phyloP scores from a whole-genome alignment of 2,329 filamentous ascomycete species.

The Colletotrichum endophyticum region DNA sequence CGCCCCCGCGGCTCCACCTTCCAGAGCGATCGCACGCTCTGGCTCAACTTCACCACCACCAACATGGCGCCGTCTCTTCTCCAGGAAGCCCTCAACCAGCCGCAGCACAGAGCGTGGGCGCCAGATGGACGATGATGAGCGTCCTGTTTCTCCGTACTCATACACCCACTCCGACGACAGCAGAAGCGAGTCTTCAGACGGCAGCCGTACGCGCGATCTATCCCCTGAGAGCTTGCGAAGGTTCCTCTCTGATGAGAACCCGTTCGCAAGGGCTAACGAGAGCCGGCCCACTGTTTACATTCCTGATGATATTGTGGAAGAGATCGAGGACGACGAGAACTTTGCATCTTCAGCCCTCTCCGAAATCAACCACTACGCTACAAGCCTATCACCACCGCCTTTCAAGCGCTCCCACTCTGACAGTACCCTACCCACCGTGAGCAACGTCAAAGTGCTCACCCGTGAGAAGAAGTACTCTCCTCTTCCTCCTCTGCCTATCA shows the following conservation, averaged over 20 bases:
- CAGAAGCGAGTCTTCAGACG: constrained; percentile 42
- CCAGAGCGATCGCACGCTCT: constrained; percentile 31
- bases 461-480: constrained; percentile 23
- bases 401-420: constrained; percentile 44
- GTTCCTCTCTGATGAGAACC: constrained; percentile 54
- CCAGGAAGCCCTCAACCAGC: constrained; percentile 39
- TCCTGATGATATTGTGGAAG: constrained; percentile 39
- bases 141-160: constrained; percentile 23
- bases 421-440: constrained; percentile 25
- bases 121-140: constrained; percentile 31
- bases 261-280: constrained; percentile 24
- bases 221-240: constrained; percentile 60
- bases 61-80: constrained; percentile 58
- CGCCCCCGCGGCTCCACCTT: constrained; percentile 33
- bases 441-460: constrained; percentile 28
- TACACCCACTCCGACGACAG: constrained; percentile 32
- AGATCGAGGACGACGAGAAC: constrained; percentile 60
- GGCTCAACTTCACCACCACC: constrained; percentile 55
- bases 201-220: constrained; percentile 53
- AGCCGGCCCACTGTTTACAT: constrained; percentile 37
- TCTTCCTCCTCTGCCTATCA: not conserved
- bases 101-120: constrained; percentile 38
- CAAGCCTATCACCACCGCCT: constrained; percentile 59
- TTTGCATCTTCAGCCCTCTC: constrained; percentile 59
- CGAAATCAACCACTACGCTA: constrained; percentile 48